Base-by-base conservation (phyloP, 2,329 filamentous ascomycete genomes). In the Calonectria naviculata region DNA sequence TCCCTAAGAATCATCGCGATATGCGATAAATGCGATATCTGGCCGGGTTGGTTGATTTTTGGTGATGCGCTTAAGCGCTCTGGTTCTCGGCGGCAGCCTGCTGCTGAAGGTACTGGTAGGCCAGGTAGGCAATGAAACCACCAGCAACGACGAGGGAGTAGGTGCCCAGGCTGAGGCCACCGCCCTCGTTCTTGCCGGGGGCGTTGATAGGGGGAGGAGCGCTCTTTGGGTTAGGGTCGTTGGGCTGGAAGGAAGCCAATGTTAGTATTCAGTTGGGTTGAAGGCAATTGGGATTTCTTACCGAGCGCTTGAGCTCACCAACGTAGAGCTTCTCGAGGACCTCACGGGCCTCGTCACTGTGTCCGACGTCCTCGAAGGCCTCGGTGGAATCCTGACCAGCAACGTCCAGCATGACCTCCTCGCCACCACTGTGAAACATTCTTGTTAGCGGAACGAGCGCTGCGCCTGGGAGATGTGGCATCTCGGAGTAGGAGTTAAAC, bases 291-390 rank as follows among this genome's bases (percentile, higher is more conserved):
- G 41, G 44, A 5, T 24, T 12, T 31, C 91, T 80, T 89, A 97
- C 94, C 88, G 90, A 83, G 84, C 94, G 91, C 92, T 97, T 97
- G 83, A 98, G 85, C 42, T 82, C 88, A 75, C 94, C 95, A 76
- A 97, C 89, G 64, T 92, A 85, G 75, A 97, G 87, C 80, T 91
- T 90, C 36, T 93, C 92, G 69, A 99, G 92, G 77, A 97, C 96
- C 88, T 98, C 96, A 77, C 97, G 93, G 77, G 97, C 97, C 89
- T 99, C 97, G 85, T 99, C 97, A 80, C 94, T 97, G 93, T 99
- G 97, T 82, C 97, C 97, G 81, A 99, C 97, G 86, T 99, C 97
- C 88, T 99, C 97, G 83, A 99, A 99, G 73, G 97, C 96, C 87
- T 98, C 97, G 79, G 96, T 98, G 80, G 94, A 93, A 85, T 99